Conservation (phyloP, 495 filamentous ascomycete species). For the Acidiella bohemica region DNA sequence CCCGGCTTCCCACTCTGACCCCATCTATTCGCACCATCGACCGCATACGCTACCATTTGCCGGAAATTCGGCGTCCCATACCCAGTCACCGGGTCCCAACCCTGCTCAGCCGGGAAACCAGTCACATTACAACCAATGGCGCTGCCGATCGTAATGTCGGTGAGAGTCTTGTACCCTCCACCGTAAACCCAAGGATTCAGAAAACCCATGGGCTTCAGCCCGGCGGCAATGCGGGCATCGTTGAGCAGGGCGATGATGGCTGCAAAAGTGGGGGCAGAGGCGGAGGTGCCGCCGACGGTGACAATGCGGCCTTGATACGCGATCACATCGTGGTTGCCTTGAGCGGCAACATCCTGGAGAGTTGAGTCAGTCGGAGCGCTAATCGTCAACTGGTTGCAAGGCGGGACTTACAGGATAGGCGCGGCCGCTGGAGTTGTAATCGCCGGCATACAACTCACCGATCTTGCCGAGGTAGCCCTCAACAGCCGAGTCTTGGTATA, state of each 20-base stretch:
- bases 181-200: conserved; percentile 32
- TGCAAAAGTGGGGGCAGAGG: conserved; percentile 23
- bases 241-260: conserved; percentile 29
- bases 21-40: no score
- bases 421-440: conserved; percentile 29
- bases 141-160: conserved; percentile 24
- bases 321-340: conserved; percentile 19
- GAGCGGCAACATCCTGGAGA: background rate
- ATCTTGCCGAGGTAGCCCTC: conserved; percentile 23
- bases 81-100: conserved; percentile 26
- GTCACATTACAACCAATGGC: conserved; percentile 22
- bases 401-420: conserved; percentile 30
- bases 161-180: conserved; percentile 25
- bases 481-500: conserved; percentile 26
- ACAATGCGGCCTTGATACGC: conserved; percentile 22
- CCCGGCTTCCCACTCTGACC: no score
- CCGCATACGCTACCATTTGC: no score
- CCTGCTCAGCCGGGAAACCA: conserved; percentile 24
- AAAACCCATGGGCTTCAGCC: conserved; percentile 28
- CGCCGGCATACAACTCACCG: conserved; percentile 20
- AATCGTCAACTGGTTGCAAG: conserved; percentile 23
- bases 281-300: conserved; percentile 27
- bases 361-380: background rate
- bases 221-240: conserved; percentile 24
- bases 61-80: conserved; percentile 11